Base-by-base conservation (phyloP, 805 yeast genomes). In the Tetrapisispora phaffii region DNA sequence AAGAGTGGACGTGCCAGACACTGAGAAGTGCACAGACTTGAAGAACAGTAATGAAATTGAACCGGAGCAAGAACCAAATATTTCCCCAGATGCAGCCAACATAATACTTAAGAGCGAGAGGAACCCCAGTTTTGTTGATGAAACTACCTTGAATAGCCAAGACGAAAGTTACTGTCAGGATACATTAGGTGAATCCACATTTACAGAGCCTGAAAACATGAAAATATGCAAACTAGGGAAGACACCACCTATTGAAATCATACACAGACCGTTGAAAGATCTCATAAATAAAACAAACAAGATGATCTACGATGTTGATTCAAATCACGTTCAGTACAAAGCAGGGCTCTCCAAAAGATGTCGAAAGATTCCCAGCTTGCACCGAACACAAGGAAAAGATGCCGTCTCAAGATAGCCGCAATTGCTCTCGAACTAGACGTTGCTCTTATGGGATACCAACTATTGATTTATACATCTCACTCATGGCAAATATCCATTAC, bases 261-360 rank as follows among this genome's bases (percentile, higher is more conserved):
- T 38, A 4, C 64, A 58, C 41, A 57, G 52, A 44, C 46, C 64
- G 7, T 44, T 60, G 15, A 56, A 55, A 23, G 60, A 57, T 38
- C 44, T 60, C 20, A 59, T 59, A 12, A 39, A 51, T 41, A 49
- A 47, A 47, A 52, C 63, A 21, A 59, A 60, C 41, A 54, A 47
- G 39, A 46, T 41, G 13, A 28, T 53, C 9, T 60, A 56, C 42
- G 47, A 56, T 22, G 55, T 57, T 4, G 63, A 60, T 33, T 56
- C 61, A 2, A 44, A 43, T 34, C 55, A 45, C 22, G 55, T 60
- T 7, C 49, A 42, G 17, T 50, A 51, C 38, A 57, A 53, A 34
- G 62, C 52, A 8, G 65, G 65, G 0, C 34, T 60, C 24, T 59
- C 65, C 3, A 55, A 53, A 36, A 44, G 35, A 28, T 39, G 44